Evolutionary conservation across 805 yeast genomes (phyloP), one percentile per base, ranked within the genome.

Genomic region (Wickerhamiella kurtzmanii): DNA sequence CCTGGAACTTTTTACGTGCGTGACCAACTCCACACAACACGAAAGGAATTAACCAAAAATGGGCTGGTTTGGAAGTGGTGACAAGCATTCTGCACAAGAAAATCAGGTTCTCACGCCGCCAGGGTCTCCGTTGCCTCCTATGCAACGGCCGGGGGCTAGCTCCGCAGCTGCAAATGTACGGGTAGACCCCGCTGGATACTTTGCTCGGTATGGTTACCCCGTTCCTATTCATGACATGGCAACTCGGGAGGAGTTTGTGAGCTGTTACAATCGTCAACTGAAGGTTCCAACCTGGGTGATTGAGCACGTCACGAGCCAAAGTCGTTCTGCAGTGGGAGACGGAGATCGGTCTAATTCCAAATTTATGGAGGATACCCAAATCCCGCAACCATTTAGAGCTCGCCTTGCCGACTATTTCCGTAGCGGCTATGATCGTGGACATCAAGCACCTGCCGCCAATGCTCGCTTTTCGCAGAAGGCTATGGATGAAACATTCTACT

Each of bases 381-480:
- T 92, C 37, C 98, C 98, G 0, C 63, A 64, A 22, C 73, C 68
- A 56, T 92, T 86, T 63, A 73, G 96, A 54, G 89, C 80, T 2
- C 69, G 74, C 45, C 68, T 92, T 47, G 73, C 79, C 50, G 97
- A 92, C 64, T 92, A 82, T 63, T 92, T 89, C 70, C 74, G 97
- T 56, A 80, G 92, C 28, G 98, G 98, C 1, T 92, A 85, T 64
- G 98, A 92, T 63, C 70, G 97, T 53, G 98, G 98, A 4, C 98
- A 92, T 64, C 86, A 84, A 57, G 96, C 95, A 0, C 96, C 98
- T 2, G 98, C 98, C 3, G 97, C 97, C 0, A 83, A 92, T 63
- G 96, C 97, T 21, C 87, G 85, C 61, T 92, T 77, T 66, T 77
- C 78, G 28, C 98, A 92, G 64, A 56, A 62, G 17, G 96, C 96